Evolutionary conservation across 2,329 filamentous ascomycete genomes (phyloP).

Genomic region (Fonsecaea pedrosoi): DNA sequence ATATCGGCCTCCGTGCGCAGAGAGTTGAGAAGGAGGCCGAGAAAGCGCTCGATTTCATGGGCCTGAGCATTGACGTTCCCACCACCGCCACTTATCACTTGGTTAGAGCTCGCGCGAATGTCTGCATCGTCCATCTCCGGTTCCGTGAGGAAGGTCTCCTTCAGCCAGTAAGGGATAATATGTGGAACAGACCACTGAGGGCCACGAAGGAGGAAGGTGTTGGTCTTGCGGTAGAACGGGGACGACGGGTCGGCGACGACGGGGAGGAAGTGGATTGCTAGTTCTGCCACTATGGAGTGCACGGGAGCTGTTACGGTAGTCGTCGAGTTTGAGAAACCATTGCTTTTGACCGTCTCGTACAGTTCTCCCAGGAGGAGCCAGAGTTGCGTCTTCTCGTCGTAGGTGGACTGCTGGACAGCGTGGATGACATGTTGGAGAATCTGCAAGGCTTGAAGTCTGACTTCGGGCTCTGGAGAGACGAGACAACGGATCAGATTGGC

Average conservation of each 20-base stretch:
- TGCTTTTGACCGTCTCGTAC: conserved; percentile 65
- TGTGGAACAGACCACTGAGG: conserved; percentile 73
- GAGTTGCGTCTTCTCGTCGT: conserved; percentile 66
- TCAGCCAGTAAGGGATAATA: conserved; percentile 65
- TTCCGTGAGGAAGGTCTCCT: conserved; percentile 75
- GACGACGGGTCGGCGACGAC: conserved; percentile 80
- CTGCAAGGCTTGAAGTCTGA: conserved; percentile 77
- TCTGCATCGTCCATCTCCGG: conserved; percentile 71
- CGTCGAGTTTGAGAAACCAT: conserved; percentile 15
- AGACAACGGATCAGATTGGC: conserved; percentile 75
- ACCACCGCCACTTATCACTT: conserved; percentile 52
- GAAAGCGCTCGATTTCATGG: conserved; percentile 59
- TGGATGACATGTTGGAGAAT: conserved; percentile 62
- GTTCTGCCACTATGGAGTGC: conserved; percentile 76
- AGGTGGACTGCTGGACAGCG: conserved; percentile 65
- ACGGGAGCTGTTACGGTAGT: conserved; percentile 54
- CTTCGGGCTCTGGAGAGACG: conserved; percentile 74
- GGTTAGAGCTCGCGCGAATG: conserved; percentile 60
- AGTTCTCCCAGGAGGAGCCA: conserved; percentile 82
- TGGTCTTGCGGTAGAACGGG: conserved; percentile 83
- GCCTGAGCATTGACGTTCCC: conserved; percentile 38
- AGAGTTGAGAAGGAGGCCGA: conserved; percentile 32
- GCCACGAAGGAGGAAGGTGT: conserved; percentile 78
- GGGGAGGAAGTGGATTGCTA: conserved; percentile 70
- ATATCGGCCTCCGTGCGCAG: conserved; percentile 48